A percentile compares a stretch with the other conserved stretches of the same genome.
These are phyloP conservation scores for Cajanus cajan DNA, from an alignment of 306 rosid species.

Conservation along the genomic window DNA sequence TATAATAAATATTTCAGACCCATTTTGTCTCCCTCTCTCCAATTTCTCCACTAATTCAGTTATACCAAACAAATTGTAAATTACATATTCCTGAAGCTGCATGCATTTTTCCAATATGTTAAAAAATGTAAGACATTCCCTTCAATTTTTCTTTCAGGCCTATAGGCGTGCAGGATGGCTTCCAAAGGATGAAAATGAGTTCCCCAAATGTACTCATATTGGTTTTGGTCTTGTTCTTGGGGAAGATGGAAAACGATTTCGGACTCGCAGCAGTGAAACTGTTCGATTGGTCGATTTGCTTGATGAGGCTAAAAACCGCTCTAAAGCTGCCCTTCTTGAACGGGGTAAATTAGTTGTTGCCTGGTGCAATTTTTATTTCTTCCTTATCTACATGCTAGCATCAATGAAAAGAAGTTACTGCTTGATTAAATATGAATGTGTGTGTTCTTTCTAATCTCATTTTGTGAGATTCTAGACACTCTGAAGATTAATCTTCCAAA, in stretches of 20 bases:
- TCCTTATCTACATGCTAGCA: slow-evolving; percentile 6
- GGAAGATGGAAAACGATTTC: slow-evolving; percentile 86
- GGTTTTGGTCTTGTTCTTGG: slow-evolving; percentile 97
- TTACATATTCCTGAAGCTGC: not conserved
- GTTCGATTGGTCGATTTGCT: slow-evolving; percentile 82
- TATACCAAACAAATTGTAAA: too few species aligned
- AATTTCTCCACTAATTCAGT: too few species aligned
- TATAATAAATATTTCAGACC: too few species aligned
- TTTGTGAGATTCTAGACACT: not conserved
- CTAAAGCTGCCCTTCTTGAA: slow-evolving; percentile 65
- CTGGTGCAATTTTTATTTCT: slow-evolving; percentile 1
- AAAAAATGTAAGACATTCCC: slow-evolving; percentile 8
- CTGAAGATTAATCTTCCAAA: slow-evolving; percentile 8
- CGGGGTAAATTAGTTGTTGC: slow-evolving; percentile 59
- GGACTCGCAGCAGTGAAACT: slow-evolving; percentile 76
- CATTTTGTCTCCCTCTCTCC: too few species aligned
- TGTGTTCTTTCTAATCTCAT: not conserved
- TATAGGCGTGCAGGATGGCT: slow-evolving; percentile 85
- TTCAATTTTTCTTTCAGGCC: slow-evolving; percentile 56
- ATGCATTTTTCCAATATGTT: not conserved
- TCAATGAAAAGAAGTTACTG: slow-evolving; percentile 1
- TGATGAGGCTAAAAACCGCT: slow-evolving; percentile 90
- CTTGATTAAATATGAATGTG: not conserved
- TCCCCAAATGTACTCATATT: slow-evolving; percentile 72
- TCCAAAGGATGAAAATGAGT: slow-evolving; percentile 49